phyloP scores from a whole-genome alignment of 1,139 yeast species.

The Pichia sp. region DNA sequence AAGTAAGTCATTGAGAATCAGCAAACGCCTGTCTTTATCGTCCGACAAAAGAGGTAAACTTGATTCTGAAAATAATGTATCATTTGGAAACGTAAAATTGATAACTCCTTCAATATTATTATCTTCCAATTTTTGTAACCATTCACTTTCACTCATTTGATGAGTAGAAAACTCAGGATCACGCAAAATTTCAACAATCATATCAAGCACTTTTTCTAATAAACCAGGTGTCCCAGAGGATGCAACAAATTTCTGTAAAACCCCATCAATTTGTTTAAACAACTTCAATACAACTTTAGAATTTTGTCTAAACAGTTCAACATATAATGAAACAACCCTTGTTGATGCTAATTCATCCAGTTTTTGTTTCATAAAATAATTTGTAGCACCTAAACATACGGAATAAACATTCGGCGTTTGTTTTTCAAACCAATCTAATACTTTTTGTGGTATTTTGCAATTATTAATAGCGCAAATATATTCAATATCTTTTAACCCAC shows the following conservation, averaged over 20 bases:
- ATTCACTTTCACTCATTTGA: neutral
- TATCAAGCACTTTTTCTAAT: slow-evolving; percentile 20
- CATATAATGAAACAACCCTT: slow-evolving; percentile 44
- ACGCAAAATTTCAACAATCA: slow-evolving; percentile 19
- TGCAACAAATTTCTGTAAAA: slow-evolving; percentile 21
- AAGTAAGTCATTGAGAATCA: neutral
- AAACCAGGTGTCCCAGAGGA: slow-evolving; percentile 20
- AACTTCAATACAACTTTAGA: slow-evolving; percentile 17
- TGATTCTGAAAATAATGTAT: slow-evolving; percentile 1
- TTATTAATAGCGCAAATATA: slow-evolving; percentile 38
- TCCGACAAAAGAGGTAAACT: neutral
- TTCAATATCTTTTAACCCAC: slow-evolving; percentile 38
- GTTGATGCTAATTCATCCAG: slow-evolving; percentile 47
- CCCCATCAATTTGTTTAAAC: slow-evolving; percentile 14
- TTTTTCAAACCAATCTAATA: slow-evolving; percentile 38
- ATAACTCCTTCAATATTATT: slow-evolving; percentile 5
- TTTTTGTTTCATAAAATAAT: slow-evolving; percentile 43
- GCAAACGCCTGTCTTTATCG: neutral
- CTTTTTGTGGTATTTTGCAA: slow-evolving; percentile 30
- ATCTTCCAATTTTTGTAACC: slow-evolving; percentile 1
- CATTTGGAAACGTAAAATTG: slow-evolving; percentile 3
- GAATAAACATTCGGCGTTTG: slow-evolving; percentile 8
- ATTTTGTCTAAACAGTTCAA: slow-evolving; percentile 33
- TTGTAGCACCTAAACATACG: slow-evolving; percentile 46
- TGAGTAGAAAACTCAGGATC: slow-evolving; percentile 16